phyloP scores from a whole-genome alignment of 163 green algal genomes.

The Chlorella variabilis region DNA sequence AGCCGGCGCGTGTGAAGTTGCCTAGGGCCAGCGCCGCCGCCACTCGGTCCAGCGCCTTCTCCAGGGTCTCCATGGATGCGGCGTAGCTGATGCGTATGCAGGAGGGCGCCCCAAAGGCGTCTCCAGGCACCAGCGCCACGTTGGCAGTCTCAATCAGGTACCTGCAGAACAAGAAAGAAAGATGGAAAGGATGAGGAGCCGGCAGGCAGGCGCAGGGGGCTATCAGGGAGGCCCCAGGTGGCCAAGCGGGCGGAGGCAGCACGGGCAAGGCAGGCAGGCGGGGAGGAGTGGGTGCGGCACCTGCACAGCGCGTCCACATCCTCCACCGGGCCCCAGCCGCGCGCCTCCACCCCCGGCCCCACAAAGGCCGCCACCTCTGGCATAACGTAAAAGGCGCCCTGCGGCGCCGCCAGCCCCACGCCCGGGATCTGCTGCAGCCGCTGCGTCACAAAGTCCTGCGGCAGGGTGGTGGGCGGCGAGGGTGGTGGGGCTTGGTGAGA shows the following conservation, averaged over 20 bases:
- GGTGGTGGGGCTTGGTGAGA: not conserved
- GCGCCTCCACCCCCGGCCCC: conserved; percentile 62
- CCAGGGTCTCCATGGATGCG: conserved; percentile 82
- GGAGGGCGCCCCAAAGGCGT: conserved; percentile 91
- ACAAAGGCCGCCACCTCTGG: conserved; percentile 91
- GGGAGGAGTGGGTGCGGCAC: not conserved
- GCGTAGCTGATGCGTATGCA: conserved; percentile 98
- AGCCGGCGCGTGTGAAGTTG: too few relatives aligned
- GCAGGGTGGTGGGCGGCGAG: not conserved
- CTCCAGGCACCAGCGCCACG: conserved; percentile 95
- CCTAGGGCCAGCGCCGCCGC: conserved; percentile 60
- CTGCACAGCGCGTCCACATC: conserved; percentile 89
- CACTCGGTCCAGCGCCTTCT: conserved; percentile 83
- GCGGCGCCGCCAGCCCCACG: conserved; percentile 71
- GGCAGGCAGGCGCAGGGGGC: too few relatives aligned
- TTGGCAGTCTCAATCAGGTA: conserved; percentile 66
- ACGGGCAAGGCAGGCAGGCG: not conserved
- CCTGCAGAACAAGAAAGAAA: too few relatives aligned
- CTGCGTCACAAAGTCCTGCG: conserved; percentile 80
- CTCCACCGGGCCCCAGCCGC: conserved; percentile 82
- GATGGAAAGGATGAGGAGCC: too few relatives aligned
- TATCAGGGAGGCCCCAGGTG: too few relatives aligned
- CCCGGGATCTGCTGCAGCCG: conserved; percentile 78
- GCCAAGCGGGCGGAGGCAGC: not conserved
- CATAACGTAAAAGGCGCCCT: conserved; percentile 97